Evolutionary conservation across 2,329 filamentous ascomycete genomes (phyloP), one percentile per base, ranked within the genome.

Genomic region (Pseudocercospora fuligena): DNA sequence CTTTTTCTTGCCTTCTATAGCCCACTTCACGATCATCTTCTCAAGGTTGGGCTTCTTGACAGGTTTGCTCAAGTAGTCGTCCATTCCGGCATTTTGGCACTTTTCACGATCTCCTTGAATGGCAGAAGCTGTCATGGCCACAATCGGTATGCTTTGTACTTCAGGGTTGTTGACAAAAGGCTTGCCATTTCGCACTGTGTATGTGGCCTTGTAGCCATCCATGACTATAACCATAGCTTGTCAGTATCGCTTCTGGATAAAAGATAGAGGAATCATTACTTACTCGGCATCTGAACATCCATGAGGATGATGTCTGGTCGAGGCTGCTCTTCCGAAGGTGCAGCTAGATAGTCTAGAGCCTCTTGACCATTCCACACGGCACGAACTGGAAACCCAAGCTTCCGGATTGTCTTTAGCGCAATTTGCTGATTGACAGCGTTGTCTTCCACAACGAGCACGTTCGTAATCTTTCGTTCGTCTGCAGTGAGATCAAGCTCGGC

Each of bases 91-190:
- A 67, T 84, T 85, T 66, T 87, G 86, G 74, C 90, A 93, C 75
- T 92, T 92, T 75, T 93, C 90, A 58, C 86, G 83, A 73, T 93
- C 91, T 4, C 91, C 91, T 74, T 92, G 89, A 47, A 93, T 92
- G 0, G 91, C 91, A 3, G 88, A 91, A 4, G 90, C 91, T 0
- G 91, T 93, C 89, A 93, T 92, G n/a, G 91, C 91, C 43, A 93
- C 88, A 60, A 93, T 92, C 0, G 90, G 90, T 5, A 92, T 88
- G 51, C 88, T 82, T 63, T 84, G 82, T 3, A 87, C 76, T 19
- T 79, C 78, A 1, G 88, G 82, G 61, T 86, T 84, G 1, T 81
- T 73, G 47, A 85, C 88, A 78, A 91, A 93, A 0, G 90, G 88
- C 1, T 84, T 75, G 70, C 91, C 87, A 63, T 90, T 89, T 16